These are phyloP conservation scores for Pyrrhoderma lamaoense DNA, from an alignment of 1,284 basidiomycete species.

Conservation along the genomic window DNA sequence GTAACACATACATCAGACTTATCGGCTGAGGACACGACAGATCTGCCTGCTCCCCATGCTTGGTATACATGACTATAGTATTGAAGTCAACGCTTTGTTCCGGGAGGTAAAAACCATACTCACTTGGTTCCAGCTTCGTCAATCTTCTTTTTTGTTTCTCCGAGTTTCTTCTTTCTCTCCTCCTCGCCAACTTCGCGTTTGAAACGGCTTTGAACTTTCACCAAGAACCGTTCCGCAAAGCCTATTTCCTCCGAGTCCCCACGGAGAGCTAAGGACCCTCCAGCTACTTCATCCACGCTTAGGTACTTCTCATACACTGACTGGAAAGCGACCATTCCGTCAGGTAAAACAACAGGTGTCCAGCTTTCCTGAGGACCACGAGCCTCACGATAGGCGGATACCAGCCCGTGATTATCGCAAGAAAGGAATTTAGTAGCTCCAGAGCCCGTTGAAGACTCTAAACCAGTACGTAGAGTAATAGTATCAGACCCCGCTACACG, in stretches of 20 bases:
- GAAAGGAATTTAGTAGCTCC: constrained; percentile 81
- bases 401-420: constrained; percentile 74
- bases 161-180: constrained; percentile 67
- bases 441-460: constrained; percentile 43
- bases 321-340: constrained; percentile 78
- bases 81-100: constrained; percentile 9
- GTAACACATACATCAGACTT: constrained; percentile 29
- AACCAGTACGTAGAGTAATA: constrained; percentile 73
- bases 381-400: constrained; percentile 76
- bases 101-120: constrained; percentile 27
- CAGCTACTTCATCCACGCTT: constrained; percentile 74
- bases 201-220: constrained; percentile 88
- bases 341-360: constrained; percentile 68
- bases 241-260: constrained; percentile 80
- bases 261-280: constrained; percentile 67
- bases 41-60: constrained; percentile 80
- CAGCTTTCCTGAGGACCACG: constrained; percentile 84
- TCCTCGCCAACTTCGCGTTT: constrained; percentile 81
- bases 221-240: constrained; percentile 75
- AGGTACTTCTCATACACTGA: constrained; percentile 83
- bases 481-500: constrained; percentile 74
- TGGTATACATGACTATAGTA: constrained; percentile 64
- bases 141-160: constrained; percentile 34
- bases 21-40: constrained; percentile 63
- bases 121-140: constrained; percentile 69